A percentile compares a stretch with the other conserved stretches of the same genome.
Conservation (phyloP, 768 basidiomycete species). For the Leccinum uliginosum region DNA sequence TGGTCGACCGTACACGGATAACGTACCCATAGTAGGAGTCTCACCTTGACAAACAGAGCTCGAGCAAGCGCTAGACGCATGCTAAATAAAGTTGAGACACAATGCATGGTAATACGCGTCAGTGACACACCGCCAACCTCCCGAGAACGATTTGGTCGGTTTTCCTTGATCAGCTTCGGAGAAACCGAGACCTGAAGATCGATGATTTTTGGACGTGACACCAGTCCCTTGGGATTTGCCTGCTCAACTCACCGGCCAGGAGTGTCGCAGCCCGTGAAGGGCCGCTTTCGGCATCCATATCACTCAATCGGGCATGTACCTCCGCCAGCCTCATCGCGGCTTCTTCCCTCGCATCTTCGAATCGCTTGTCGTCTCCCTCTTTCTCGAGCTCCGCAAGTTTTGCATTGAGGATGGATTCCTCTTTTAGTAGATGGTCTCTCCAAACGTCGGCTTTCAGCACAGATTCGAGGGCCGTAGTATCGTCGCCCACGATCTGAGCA, state of each 20-base stretch:
- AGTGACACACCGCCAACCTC: conserved; percentile 80
- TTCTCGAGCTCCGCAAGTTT: conserved; percentile 68
- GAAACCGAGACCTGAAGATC: conserved; percentile 76
- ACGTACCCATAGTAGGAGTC: neutral
- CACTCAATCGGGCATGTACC: conserved; percentile 85
- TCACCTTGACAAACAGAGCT: conserved; percentile 92
- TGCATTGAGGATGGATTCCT: conserved; percentile 74
- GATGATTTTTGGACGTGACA: neutral
- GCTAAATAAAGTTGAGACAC: conserved; percentile 35
- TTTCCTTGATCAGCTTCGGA: conserved; percentile 80
- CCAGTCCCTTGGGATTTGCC: neutral
- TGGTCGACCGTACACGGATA: conserved; percentile 2
- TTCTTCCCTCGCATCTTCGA: conserved; percentile 85
- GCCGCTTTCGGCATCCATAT: conserved; percentile 97
- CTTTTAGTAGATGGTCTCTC: conserved; percentile 86
- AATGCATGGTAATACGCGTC: neutral
- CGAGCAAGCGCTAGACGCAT: conserved; percentile 96
- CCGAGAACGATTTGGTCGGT: conserved; percentile 84
- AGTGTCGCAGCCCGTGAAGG: conserved; percentile 90
- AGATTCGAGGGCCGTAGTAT: conserved; percentile 86
- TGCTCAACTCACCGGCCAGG: conserved; percentile 59
- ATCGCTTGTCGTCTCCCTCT: conserved; percentile 72
- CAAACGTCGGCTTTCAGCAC: conserved; percentile 99
- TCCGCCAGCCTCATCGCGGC: conserved; percentile 77
- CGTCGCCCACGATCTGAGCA: conserved; percentile 82